Evolutionary conservation across 192 early-diverging fungal genomes (phyloP).

Genomic region (Backusella luteola): DNA sequence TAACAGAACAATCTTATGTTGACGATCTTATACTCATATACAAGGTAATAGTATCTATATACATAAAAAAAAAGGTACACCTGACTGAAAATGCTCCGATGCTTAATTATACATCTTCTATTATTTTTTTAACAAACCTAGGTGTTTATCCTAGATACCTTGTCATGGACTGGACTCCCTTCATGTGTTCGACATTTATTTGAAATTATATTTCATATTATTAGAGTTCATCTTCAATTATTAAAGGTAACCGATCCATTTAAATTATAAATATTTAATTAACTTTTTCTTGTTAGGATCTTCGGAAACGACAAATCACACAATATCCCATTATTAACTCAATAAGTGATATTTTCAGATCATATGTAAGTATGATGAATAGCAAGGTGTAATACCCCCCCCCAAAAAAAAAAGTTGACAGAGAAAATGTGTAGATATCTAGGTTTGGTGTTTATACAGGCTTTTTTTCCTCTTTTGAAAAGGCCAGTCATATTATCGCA

Average conservation of each 20-base stretch:
- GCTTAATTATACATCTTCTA: neutral
- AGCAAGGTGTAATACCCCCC: neutral
- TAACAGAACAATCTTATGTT: slow-evolving; percentile 8
- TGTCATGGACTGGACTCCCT: neutral
- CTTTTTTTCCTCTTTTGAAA: slow-evolving; percentile 13
- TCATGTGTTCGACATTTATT: neutral
- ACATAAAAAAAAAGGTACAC: neutral
- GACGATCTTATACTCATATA: slow-evolving; percentile 6
- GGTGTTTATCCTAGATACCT: slow-evolving; percentile 1
- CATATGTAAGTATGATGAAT: neutral
- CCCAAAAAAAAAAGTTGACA: neutral
- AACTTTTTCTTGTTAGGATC: neutral
- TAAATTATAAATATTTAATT: neutral
- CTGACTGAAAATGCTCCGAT: neutral
- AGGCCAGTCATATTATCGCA: slow-evolving; percentile 10
- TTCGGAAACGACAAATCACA: neutral
- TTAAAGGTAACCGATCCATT: slow-evolving; percentile 10
- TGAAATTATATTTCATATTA: neutral
- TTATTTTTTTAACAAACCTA: neutral
- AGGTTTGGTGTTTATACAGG: neutral
- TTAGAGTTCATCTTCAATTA: neutral
- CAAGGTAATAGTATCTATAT: neutral
- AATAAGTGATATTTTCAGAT: slow-evolving; percentile 6
- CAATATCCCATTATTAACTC: neutral
- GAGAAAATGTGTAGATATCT: neutral